Percentiles rank a stretch among this genome's conserved stretches.
Evolutionary conservation across 192 early-diverging fungal genomes (phyloP).

Genomic region (Backusella psychrophila): DNA sequence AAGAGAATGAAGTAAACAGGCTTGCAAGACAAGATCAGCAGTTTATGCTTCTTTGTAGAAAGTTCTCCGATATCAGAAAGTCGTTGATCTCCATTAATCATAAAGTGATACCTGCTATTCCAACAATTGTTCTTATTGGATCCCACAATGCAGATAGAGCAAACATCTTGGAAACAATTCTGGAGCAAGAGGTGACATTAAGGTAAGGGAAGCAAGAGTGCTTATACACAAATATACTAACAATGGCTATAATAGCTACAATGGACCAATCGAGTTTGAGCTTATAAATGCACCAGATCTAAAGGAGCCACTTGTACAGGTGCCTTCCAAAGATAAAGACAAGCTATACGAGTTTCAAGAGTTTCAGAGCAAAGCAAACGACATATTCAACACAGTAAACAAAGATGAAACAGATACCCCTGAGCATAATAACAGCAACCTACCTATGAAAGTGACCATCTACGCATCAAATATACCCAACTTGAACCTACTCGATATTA

Average conservation of each 20-base stretch:
- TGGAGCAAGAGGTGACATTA: conserved; percentile 79
- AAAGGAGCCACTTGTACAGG: conserved; percentile 77
- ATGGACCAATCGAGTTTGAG: conserved; percentile 85
- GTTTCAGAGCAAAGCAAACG: conserved; percentile 76
- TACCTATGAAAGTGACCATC: conserved; percentile 78
- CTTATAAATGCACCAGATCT: conserved; percentile 75
- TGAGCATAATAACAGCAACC: conserved; percentile 76
- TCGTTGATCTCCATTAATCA: conserved; percentile 84
- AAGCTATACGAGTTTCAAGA: conserved; percentile 88
- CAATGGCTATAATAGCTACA: conserved; percentile 52
- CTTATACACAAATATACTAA: not conserved
- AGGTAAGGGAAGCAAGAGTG: conserved; percentile 44
- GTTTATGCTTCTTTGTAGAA: conserved; percentile 85
- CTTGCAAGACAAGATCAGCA: conserved; percentile 57
- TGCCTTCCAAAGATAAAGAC: conserved; percentile 79
- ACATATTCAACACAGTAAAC: conserved; percentile 80
- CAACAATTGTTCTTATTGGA: conserved; percentile 85
- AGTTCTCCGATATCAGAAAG: conserved; percentile 91
- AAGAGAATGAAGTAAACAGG: conserved; percentile 33
- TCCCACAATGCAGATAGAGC: conserved; percentile 82
- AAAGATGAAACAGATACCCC: conserved; percentile 81
- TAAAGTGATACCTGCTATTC: conserved; percentile 76
- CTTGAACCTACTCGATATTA: conserved; percentile 76
- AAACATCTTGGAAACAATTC: conserved; percentile 82
- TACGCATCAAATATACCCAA: conserved; percentile 83